A percentile compares a stretch with the other conserved stretches of the same genome.
phyloP scores from a whole-genome alignment of 148 eudicot species.

The Gaultheria prostrata region DNA sequence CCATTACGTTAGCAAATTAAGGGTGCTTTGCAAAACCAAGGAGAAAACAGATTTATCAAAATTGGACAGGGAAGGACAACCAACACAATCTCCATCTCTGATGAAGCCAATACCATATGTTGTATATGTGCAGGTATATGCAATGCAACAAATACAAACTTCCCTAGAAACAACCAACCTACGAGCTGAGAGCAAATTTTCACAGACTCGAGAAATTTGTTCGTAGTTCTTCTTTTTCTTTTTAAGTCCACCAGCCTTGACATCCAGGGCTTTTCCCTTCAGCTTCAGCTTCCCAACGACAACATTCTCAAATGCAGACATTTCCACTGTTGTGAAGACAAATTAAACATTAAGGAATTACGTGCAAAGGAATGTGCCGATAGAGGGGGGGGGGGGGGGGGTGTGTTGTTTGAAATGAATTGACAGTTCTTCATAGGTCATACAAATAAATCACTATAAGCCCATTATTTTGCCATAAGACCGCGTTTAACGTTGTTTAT shows the following conservation, averaged over 20 bases:
- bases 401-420: no score
- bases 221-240: constrained; percentile 60
- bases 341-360: not conserved
- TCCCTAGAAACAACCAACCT: constrained; percentile 9
- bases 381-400: no score
- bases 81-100: not conserved
- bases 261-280: constrained; percentile 87
- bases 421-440: not conserved
- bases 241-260: constrained; percentile 64
- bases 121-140: not conserved
- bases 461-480: not conserved
- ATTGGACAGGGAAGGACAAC: not conserved
- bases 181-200: constrained; percentile 52
- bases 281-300: constrained; percentile 81
- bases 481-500: not conserved
- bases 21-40: not conserved
- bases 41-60: not conserved
- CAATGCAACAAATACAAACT: not conserved
- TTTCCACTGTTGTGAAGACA: constrained; percentile 25
- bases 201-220: constrained; percentile 34
- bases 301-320: constrained; percentile 74
- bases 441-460: not conserved
- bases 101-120: not conserved
- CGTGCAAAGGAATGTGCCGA: not conserved
- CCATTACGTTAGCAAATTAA: not conserved